A percentile compares a stretch with the other conserved stretches of the same genome.
phyloP scores from a whole-genome alignment of 2,329 filamentous ascomycete species.

The Pseudocercospora musae region DNA sequence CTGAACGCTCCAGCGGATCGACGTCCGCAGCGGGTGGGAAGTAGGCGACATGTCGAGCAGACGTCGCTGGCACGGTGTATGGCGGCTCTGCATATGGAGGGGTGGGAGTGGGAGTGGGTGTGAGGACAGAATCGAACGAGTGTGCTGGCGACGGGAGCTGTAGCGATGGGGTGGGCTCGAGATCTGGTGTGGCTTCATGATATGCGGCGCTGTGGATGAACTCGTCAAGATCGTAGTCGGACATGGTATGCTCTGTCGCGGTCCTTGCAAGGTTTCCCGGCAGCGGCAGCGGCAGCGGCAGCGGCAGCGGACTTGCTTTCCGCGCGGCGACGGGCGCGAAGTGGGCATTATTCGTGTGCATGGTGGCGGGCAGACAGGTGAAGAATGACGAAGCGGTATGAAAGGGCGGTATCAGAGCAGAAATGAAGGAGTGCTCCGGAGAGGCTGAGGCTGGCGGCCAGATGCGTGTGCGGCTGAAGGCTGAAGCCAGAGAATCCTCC shows the following conservation, averaged over 20 bases:
- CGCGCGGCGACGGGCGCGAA: too few relatives aligned
- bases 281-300: too few relatives aligned
- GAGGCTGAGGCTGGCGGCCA: not conserved
- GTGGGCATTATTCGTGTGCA: conserved; percentile 1
- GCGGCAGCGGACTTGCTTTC: too few relatives aligned
- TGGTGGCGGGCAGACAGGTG: conserved; percentile 3
- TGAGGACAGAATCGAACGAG: not conserved
- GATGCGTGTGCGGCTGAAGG: not conserved
- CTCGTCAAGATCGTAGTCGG: not conserved
- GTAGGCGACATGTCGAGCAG: not conserved
- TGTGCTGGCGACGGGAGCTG: not conserved
- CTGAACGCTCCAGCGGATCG: not conserved
- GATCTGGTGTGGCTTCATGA: too few relatives aligned
- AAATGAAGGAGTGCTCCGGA: not conserved
- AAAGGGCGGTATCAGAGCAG: too few relatives aligned
- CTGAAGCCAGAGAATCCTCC: conserved; percentile 2
- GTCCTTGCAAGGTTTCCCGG: not conserved
- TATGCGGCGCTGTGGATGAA: not conserved
- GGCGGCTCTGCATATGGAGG: not conserved
- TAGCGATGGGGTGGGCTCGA: not conserved
- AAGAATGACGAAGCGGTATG: not conserved
- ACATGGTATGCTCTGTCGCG: not conserved
- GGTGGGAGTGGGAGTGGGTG: not conserved
- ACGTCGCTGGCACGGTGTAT: not conserved
- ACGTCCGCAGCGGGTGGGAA: not conserved